phyloP scores from a whole-genome alignment of 2,329 filamentous ascomycete genomes.

The Colletotrichum higginsianum region DNA sequence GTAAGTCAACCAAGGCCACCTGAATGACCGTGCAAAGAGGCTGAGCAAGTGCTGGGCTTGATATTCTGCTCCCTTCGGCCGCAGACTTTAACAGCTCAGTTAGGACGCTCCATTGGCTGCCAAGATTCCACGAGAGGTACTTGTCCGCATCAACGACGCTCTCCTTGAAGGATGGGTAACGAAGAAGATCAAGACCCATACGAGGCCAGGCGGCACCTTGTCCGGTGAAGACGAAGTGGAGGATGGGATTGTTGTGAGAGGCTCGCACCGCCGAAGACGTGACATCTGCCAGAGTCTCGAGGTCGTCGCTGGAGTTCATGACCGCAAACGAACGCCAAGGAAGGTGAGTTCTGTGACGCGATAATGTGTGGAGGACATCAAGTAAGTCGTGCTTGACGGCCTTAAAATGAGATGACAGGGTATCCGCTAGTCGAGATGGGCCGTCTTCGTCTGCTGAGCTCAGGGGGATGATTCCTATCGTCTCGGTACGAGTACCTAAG shows the following conservation, averaged over 20 bases:
- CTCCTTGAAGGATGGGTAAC: conserved; percentile 57
- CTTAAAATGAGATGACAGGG: neutral
- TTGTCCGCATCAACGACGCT: conserved; percentile 51
- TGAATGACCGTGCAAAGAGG: too few relatives aligned
- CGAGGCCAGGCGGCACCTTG: conserved; percentile 60
- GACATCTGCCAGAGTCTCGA: neutral
- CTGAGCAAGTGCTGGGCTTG: too few relatives aligned
- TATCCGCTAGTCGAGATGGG: neutral
- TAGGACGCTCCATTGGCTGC: conserved; percentile 53
- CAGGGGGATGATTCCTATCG: too few relatives aligned
- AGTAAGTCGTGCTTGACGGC: neutral
- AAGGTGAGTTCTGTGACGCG: neutral
- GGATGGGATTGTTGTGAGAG: conserved; percentile 45
- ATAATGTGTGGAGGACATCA: neutral
- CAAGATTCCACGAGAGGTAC: conserved; percentile 39
- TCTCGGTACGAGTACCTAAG: too few relatives aligned
- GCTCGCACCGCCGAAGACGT: neutral
- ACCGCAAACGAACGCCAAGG: conserved; percentile 18
- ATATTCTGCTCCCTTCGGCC: too few relatives aligned
- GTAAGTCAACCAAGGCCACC: too few relatives aligned
- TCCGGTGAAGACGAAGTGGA: conserved; percentile 60
- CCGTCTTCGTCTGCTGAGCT: conserved; percentile 9
- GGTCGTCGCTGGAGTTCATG: neutral
- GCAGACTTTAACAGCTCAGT: conserved; percentile 50
- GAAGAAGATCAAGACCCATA: conserved; percentile 59